Percentiles rank a stretch among this genome's conserved stretches.
These are phyloP conservation scores for Sporothrix phasma DNA, from an alignment of 2,329 filamentous ascomycete species.

Conservation along the genomic window DNA sequence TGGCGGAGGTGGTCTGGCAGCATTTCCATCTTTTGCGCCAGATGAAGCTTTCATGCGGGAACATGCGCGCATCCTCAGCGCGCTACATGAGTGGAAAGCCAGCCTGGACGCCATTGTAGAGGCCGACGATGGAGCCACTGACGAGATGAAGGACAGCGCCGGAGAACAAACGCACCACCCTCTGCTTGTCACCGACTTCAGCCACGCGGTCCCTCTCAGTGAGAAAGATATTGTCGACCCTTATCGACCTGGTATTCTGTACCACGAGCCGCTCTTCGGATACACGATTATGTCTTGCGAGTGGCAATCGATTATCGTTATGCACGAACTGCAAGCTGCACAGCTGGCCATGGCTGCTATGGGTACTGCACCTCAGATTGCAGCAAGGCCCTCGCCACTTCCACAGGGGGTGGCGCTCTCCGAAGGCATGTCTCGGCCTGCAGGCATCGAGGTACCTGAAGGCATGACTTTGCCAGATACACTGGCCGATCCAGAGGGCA, in stretches of 20 bases:
- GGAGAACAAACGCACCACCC: conserved; percentile 2
- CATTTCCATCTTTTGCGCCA: conserved; percentile 31
- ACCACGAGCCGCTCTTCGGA: conserved; percentile 58
- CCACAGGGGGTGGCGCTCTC: background rate
- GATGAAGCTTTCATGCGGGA: conserved; percentile 55
- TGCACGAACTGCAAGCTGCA: conserved; percentile 67
- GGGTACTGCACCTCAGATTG: background rate
- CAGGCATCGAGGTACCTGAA: background rate
- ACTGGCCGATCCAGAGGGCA: no score
- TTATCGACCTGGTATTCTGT: conserved; percentile 59
- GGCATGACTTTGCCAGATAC: background rate
- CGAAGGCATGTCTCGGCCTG: background rate
- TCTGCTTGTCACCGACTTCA: conserved; percentile 51
- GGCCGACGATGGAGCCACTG: background rate
- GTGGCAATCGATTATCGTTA: conserved; percentile 66
- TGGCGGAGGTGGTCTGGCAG: conserved; percentile 35
- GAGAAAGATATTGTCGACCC: conserved; percentile 64
- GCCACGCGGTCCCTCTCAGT: conserved; percentile 40
- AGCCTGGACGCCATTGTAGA: conserved; percentile 28
- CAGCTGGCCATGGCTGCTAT: conserved; percentile 21
- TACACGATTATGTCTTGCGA: conserved; percentile 68
- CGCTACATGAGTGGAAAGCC: conserved; percentile 38
- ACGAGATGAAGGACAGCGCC: background rate
- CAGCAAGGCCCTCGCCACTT: background rate
- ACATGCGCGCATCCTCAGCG: conserved; percentile 43